Base-by-base conservation (phyloP, 169 alveolate genomes). In the Cryptosporidium sp. region DNA sequence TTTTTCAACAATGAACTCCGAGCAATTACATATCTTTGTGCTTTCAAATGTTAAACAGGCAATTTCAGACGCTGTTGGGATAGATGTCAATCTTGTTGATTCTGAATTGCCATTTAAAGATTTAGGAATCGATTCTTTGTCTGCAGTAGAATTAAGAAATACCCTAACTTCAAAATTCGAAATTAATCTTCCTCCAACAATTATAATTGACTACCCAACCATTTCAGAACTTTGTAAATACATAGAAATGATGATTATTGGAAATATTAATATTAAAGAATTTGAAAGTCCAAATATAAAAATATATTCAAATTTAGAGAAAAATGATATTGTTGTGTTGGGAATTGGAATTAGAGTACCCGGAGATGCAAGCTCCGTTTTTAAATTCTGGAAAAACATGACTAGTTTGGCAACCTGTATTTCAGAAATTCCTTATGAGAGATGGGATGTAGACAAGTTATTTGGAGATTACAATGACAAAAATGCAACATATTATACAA, bases 131-230 rank as follows among this genome's bases (percentile, higher is more conserved):
- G 96, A 94, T 58, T 94, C 96, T 67, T 71, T 94, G 31, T 93
- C 95, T 26, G 96, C 96, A 0, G 94, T 94, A 33, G 96, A 94
- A 86, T 91, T 94, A 91, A 92, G 96, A 35, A 93, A 94, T 86
- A 86, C 93, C 48, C 85, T 94, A 61, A 71, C 94, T 35, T 80
- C 70, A 21, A 75, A 75, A 65, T 84, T 92, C 21, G 93, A 86
- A 18, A 50, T 92, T 37, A 84, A 92, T 39, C 91, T 92, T 41
- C 71, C 93, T 21, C 91, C 93, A 35, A 92, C 94, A 23, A 67
- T 91, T 6, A 65, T 86, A n/a, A 84, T 92, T 21, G 94, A 92
- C 65, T 92, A 92, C 35, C 94, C 94, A n/a, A 92, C 93, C 26
- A 70, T 92, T 21, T 21, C 51, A 18, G 94, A 89, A 18, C 71